Conservation (phyloP, 139 green algal species). For the Volvox africanus region DNA sequence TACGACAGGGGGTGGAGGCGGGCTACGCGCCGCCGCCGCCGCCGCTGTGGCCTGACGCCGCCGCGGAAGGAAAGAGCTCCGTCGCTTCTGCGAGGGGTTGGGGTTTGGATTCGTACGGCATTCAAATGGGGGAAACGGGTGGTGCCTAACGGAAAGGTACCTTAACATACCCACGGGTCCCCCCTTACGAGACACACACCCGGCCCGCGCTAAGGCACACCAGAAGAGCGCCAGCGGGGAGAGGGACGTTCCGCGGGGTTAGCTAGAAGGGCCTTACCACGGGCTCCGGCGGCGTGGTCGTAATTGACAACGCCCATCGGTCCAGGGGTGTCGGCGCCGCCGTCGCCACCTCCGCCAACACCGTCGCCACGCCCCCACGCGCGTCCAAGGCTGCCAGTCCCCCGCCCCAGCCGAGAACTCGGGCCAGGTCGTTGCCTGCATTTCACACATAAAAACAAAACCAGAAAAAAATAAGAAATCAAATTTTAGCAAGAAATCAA, state of each 20-base stretch:
- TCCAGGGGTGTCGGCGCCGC: constrained; percentile 74
- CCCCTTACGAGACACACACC: no score
- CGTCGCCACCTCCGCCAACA: constrained; percentile 75
- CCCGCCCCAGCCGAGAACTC: constrained; percentile 86
- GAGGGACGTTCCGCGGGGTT: no score
- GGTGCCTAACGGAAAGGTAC: no score
- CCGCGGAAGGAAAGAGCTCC: constrained; percentile 15
- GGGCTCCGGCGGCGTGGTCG: neutral
- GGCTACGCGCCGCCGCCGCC: neutral
- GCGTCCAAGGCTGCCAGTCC: constrained; percentile 55
- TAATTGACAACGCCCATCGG: constrained; percentile 69
- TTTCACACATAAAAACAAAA: no score
- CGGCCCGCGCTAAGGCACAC: no score
- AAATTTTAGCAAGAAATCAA: no score
- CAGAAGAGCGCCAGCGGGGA: no score
- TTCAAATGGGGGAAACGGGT: no score
- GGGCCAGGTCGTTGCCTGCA: constrained; percentile 88
- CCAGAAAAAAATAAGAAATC: no score
- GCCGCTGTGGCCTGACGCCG: neutral
- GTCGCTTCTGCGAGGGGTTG: neutral
- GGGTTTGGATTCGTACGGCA: no score
- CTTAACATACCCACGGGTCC: no score
- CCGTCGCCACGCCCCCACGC: constrained; percentile 14
- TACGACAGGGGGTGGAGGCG: neutral
- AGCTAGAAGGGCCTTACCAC: neutral